A percentile compares a stretch with the other conserved stretches of the same genome.
Evolutionary conservation across 2,329 filamentous ascomycete genomes (phyloP).

Genomic region (Samsoniella hepiali): DNA sequence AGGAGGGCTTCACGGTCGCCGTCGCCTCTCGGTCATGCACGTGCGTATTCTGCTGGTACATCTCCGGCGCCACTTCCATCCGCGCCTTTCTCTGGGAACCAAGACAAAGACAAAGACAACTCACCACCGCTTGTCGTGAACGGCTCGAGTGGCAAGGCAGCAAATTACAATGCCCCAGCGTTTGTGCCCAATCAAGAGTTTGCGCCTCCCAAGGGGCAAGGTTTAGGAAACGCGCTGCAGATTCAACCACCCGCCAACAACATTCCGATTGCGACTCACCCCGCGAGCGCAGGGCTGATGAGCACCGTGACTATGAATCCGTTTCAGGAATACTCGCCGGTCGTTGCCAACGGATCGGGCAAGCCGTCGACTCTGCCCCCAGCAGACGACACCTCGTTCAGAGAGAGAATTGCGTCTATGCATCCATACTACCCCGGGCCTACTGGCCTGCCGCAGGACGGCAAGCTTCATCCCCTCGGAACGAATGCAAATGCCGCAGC

Average conservation of each 20-base stretch:
- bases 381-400: slow-evolving; percentile 39
- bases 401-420: slow-evolving; percentile 42
- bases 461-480: slow-evolving; percentile 12
- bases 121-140: slow-evolving; percentile 53
- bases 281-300: slow-evolving; percentile 22
- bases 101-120: slow-evolving; percentile 33
- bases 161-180: slow-evolving; percentile 17
- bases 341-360: slow-evolving; percentile 37
- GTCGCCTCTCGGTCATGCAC: slow-evolving; percentile 51
- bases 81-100: slow-evolving; percentile 36
- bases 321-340: slow-evolving; percentile 28
- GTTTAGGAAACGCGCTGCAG: slow-evolving; percentile 15
- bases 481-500: slow-evolving; percentile 22
- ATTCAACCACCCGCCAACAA: slow-evolving; percentile 4
- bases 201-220: background rate
- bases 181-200: slow-evolving; percentile 6
- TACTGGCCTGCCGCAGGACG: slow-evolving; percentile 32
- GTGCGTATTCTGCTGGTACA: slow-evolving; percentile 42
- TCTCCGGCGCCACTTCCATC: slow-evolving; percentile 39
- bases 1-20: slow-evolving; percentile 53
- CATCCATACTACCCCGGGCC: slow-evolving; percentile 30
- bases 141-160: slow-evolving; percentile 41
- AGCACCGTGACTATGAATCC: background rate
- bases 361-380: slow-evolving; percentile 21
- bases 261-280: background rate